phyloP scores from a whole-genome alignment of 139 green algal species.

The Tetraselmis chui region DNA sequence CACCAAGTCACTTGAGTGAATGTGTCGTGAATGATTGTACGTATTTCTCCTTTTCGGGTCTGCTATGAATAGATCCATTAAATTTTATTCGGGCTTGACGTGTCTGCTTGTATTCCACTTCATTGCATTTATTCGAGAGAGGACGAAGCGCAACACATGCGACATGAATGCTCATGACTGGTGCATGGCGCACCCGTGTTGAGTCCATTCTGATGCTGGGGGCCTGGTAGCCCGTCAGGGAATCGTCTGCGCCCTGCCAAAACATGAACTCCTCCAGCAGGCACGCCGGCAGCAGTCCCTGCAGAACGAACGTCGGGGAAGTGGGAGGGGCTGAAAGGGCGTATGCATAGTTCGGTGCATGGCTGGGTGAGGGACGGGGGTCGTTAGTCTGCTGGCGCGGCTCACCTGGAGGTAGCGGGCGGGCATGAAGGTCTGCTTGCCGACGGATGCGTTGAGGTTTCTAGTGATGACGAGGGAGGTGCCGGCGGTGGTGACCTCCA shows the following conservation, averaged over 20 bases:
- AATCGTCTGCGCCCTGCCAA: constrained; percentile 11
- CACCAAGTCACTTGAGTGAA: too few species aligned
- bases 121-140: too few species aligned
- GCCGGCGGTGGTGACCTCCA: background rate
- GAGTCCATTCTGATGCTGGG: background rate
- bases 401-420: constrained; percentile 2
- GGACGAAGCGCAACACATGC: too few species aligned
- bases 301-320: too few species aligned
- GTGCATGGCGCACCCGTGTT: constrained; percentile 7
- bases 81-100: too few species aligned
- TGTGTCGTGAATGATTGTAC: too few species aligned
- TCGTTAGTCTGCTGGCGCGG: background rate
- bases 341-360: too few species aligned
- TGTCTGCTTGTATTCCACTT: too few species aligned
- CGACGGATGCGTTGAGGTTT: background rate
- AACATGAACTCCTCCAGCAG: constrained; percentile 20
- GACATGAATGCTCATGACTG: background rate
- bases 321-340: too few species aligned
- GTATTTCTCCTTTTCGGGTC: too few species aligned
- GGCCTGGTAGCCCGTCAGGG: constrained; percentile 3
- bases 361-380: too few species aligned
- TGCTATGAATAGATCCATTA: too few species aligned
- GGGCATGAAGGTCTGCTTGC: constrained; percentile 17
- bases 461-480: constrained; percentile 15
- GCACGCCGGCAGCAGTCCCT: constrained; percentile 11